A percentile compares a stretch with the other conserved stretches of the same genome.
phyloP scores from a whole-genome alignment of 2,329 filamentous ascomycete species.

The Aureobasidium sp. region DNA sequence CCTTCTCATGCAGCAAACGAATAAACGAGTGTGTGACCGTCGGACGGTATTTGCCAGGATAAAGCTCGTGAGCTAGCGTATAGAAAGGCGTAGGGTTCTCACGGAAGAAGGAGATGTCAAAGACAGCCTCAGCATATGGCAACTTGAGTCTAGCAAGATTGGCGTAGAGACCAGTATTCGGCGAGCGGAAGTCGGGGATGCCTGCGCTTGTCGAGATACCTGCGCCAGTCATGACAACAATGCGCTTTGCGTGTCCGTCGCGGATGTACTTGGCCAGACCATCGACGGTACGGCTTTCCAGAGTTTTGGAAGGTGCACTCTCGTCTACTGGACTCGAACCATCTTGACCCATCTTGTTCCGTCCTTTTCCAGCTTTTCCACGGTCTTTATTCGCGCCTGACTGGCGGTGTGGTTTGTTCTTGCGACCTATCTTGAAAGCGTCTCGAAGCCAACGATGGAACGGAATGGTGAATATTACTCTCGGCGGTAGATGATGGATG shows the following conservation, averaged over 20 bases:
- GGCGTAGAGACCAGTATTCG: slow-evolving; percentile 85
- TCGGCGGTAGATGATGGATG: not conserved
- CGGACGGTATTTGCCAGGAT: slow-evolving; percentile 80
- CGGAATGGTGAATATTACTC: not conserved
- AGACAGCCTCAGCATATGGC: slow-evolving; percentile 84
- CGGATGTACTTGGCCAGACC: slow-evolving; percentile 75
- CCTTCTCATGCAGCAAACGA: slow-evolving; percentile 68
- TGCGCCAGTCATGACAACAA: slow-evolving; percentile 86
- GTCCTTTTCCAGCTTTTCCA: slow-evolving; percentile 17
- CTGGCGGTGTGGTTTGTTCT: slow-evolving; percentile 36
- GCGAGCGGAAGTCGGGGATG: slow-evolving; percentile 92
- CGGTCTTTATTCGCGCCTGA: slow-evolving; percentile 22
- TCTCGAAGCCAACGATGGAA: not conserved
- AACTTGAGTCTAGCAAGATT: slow-evolving; percentile 81
- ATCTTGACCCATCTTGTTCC: slow-evolving; percentile 75
- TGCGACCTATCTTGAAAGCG: slow-evolving; percentile 41
- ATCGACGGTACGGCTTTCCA: slow-evolving; percentile 60
- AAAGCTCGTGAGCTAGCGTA: slow-evolving; percentile 80
- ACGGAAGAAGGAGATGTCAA: slow-evolving; percentile 85
- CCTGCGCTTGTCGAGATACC: slow-evolving; percentile 65
- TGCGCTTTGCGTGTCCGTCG: slow-evolving; percentile 54
- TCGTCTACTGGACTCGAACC: slow-evolving; percentile 60
- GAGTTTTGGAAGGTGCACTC: slow-evolving; percentile 52
- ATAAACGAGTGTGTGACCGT: slow-evolving; percentile 90
- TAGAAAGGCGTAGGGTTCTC: slow-evolving; percentile 85